These are phyloP conservation scores for Trichocomaceae sp. DNA, from an alignment of 2,329 filamentous ascomycete species.

Conservation along the genomic window DNA sequence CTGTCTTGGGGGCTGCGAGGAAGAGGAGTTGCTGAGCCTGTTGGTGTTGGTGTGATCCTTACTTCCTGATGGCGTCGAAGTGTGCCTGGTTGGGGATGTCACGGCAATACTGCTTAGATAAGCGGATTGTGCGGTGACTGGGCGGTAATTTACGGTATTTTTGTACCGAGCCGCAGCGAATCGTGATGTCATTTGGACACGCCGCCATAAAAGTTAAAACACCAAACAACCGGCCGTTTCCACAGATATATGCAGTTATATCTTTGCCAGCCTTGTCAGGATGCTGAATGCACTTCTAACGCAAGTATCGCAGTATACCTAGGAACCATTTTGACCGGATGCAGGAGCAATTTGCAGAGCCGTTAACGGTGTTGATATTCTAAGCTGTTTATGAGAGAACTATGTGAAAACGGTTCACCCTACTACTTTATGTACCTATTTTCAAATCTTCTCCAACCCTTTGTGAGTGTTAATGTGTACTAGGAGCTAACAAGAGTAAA, in stretches of 20 bases:
- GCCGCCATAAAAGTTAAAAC: not conserved
- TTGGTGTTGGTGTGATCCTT: not conserved
- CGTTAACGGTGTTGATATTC: not conserved
- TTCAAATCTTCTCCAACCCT: too few relatives aligned
- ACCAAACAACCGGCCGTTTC: not conserved
- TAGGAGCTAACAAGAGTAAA: too few relatives aligned
- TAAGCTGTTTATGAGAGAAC: not conserved
- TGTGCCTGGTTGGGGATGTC: conserved; percentile 7
- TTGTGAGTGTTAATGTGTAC: too few relatives aligned
- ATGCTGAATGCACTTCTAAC: not conserved
- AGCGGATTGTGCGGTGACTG: conserved; percentile 4
- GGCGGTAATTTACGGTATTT: conserved; percentile 7
- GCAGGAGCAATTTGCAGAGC: not conserved
- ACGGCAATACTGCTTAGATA: conserved; percentile 5
- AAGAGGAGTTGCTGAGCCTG: not conserved
- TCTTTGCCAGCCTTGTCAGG: not conserved
- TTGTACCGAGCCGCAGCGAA: not conserved
- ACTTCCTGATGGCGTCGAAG: conserved; percentile 2
- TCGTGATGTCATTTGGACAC: conserved; percentile 9
- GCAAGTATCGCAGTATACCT: not conserved
- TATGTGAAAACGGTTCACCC: too few relatives aligned
- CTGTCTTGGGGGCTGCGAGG: not conserved
- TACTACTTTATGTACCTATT: too few relatives aligned
- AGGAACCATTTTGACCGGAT: not conserved
- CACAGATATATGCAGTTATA: not conserved